These are phyloP conservation scores for Tricholomella constricta DNA, from an alignment of 768 basidiomycete species.

Conservation along the genomic window DNA sequence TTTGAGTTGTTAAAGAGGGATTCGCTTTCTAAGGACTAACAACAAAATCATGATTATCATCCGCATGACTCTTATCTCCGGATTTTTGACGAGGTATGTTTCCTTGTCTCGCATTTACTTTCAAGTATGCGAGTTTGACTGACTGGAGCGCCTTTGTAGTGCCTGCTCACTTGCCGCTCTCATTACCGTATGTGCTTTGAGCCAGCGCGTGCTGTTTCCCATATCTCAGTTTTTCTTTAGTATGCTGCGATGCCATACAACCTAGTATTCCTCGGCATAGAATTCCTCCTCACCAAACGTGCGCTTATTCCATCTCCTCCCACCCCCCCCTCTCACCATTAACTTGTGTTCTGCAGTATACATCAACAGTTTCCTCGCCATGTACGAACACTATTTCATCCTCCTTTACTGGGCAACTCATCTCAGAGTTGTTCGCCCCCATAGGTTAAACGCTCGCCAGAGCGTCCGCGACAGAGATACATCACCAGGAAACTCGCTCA, in stretches of 20 bases:
- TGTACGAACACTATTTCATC: constrained; percentile 14
- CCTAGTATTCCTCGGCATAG: constrained; percentile 21
- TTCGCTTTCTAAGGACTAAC: constrained; percentile 15
- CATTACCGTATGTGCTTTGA: constrained; percentile 15
- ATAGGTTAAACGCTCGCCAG: constrained; percentile 25
- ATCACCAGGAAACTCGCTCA: constrained; percentile 7
- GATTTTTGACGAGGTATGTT: constrained; percentile 21
- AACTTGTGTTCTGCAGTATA: constrained; percentile 22
- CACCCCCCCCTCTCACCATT: background rate
- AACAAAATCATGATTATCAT: constrained; percentile 19
- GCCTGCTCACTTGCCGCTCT: constrained; percentile 18
- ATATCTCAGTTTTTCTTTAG: background rate
- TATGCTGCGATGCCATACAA: constrained; percentile 17
- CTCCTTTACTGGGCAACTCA: background rate
- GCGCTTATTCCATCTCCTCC: background rate
- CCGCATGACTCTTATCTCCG: constrained; percentile 22
- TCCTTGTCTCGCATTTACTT: background rate
- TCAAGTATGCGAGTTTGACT: background rate
- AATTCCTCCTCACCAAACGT: constrained; percentile 23
- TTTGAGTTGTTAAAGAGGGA: no score
- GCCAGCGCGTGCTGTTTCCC: background rate
- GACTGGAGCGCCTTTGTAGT: constrained; percentile 3
- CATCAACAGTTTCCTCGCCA: constrained; percentile 33
- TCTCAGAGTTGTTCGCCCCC: background rate
- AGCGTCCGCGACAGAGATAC: constrained; percentile 14